Evolutionary conservation across 2,329 filamentous ascomycete genomes (phyloP).

Genomic region (Paraphoma chrysanthemicola): DNA sequence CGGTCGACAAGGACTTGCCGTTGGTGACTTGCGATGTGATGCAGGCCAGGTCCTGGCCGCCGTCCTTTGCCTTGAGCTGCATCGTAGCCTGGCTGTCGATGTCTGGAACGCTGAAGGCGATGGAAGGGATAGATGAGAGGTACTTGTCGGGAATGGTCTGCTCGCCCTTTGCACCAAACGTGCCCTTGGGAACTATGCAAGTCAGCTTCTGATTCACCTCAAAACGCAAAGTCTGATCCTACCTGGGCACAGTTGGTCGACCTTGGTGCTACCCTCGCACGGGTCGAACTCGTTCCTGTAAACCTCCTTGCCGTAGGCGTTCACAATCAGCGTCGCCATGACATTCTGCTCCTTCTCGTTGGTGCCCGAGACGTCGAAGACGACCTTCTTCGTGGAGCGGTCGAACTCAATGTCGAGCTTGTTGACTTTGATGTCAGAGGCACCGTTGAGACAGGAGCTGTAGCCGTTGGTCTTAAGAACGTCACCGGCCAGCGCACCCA

Average conservation of each 20-base stretch:
- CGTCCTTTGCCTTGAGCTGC: conserved; percentile 70
- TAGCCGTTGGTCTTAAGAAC: conserved; percentile 84
- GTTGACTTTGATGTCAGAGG: conserved; percentile 70
- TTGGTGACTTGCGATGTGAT: conserved; percentile 83
- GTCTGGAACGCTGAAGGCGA: conserved; percentile 90
- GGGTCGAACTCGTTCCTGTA: conserved; percentile 85
- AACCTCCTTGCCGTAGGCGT: conserved; percentile 82
- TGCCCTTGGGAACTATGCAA: conserved; percentile 70
- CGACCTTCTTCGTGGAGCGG: conserved; percentile 73
- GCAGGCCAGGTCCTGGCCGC: conserved; percentile 74
- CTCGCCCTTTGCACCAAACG: conserved; percentile 74
- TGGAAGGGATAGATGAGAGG: conserved; percentile 78
- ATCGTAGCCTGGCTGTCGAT: conserved; percentile 86
- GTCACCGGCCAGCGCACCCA: conserved; percentile 68
- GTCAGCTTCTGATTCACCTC: conserved; percentile 21
- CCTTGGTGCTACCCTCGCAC: conserved; percentile 71
- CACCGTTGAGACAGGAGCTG: conserved; percentile 69
- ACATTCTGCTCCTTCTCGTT: conserved; percentile 80
- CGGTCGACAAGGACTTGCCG: conserved; percentile 78
- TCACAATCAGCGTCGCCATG: conserved; percentile 75
- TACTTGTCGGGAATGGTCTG: conserved; percentile 76
- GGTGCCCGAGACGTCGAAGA: conserved; percentile 82
- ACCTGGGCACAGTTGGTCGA: conserved; percentile 83
- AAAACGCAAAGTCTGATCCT: conserved; percentile 40
- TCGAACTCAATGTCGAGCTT: conserved; percentile 81